Conservation (phyloP, 768 basidiomycete genomes). For the Boletus subparvulus region DNA sequence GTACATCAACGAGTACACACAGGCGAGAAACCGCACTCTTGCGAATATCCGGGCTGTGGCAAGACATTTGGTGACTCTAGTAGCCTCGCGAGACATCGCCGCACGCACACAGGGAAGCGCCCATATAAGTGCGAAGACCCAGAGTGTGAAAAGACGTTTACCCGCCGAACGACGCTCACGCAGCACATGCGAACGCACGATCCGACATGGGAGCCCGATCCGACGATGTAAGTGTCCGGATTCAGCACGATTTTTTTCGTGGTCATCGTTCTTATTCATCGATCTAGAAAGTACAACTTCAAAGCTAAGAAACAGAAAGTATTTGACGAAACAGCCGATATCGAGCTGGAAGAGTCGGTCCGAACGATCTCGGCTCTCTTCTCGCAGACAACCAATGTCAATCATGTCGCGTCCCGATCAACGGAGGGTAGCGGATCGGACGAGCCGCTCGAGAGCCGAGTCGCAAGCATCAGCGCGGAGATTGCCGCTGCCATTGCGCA, state of each 20-base stretch:
- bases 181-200: slow-evolving; percentile 89
- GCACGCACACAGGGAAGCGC: slow-evolving; percentile 84
- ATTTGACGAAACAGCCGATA: slow-evolving; percentile 50
- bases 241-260: slow-evolving; percentile 1
- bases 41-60: slow-evolving; percentile 84
- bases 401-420: slow-evolving; percentile 31
- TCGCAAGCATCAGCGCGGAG: slow-evolving; percentile 78
- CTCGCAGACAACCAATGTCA: slow-evolving; percentile 44
- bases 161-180: slow-evolving; percentile 79
- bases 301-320: slow-evolving; percentile 67
- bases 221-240: slow-evolving; percentile 60
- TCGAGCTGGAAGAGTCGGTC: slow-evolving; percentile 68
- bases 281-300: slow-evolving; percentile 69
- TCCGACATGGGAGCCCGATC: slow-evolving; percentile 82
- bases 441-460: slow-evolving; percentile 55
- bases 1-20: slow-evolving; percentile 90
- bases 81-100: slow-evolving; percentile 85
- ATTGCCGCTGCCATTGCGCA: slow-evolving; percentile 80
- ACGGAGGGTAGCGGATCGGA: slow-evolving; percentile 35
- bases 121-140: slow-evolving; percentile 85
- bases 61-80: slow-evolving; percentile 92
- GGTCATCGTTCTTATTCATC: slow-evolving; percentile 15
- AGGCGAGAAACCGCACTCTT: slow-evolving; percentile 89
- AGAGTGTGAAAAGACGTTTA: slow-evolving; percentile 84
- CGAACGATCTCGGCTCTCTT: slow-evolving; percentile 73